Percentiles rank a stretch among this genome's conserved stretches.
Conservation (phyloP, 352 stramenopile genomes). For the Lagenidium giganteum region DNA sequence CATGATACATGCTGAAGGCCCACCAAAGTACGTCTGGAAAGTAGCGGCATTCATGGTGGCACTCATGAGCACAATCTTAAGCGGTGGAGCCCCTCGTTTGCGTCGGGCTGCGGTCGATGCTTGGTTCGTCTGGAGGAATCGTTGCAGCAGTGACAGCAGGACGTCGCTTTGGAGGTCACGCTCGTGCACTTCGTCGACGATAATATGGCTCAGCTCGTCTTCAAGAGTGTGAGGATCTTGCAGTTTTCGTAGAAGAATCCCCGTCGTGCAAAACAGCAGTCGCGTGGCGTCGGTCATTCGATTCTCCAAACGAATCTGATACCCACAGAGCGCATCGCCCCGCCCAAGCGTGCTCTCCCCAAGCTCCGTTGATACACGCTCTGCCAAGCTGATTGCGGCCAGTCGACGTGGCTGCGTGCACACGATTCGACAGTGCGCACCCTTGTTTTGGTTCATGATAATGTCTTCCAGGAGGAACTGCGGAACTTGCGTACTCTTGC, state of each 20-base stretch:
- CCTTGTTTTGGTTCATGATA: conserved; percentile 48
- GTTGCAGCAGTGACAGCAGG: conserved; percentile 87
- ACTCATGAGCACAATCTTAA: conserved; percentile 97
- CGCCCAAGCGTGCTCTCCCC: conserved; percentile 66
- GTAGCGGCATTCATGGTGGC: conserved; percentile 94
- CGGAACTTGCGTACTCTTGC: conserved; percentile 96
- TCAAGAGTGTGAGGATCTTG: conserved; percentile 76
- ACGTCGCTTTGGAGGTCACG: conserved; percentile 91
- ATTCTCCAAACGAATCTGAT: conserved; percentile 93
- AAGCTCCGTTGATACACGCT: conserved; percentile 92
- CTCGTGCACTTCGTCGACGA: conserved; percentile 99
- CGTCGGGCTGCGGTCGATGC: too few relatives aligned
- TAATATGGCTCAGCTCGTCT: conserved; percentile 92
- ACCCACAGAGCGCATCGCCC: conserved; percentile 71
- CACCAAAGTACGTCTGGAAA: conserved; percentile 95
- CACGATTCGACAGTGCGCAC: conserved; percentile 90
- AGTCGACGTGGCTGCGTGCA: conserved; percentile 96
- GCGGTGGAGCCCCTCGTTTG: too few relatives aligned
- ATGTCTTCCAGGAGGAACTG: conserved; percentile 95
- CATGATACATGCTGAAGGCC: conserved; percentile 76
- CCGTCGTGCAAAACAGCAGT: conserved; percentile 95
- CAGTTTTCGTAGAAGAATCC: conserved; percentile 90
- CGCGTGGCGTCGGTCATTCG: conserved; percentile 80
- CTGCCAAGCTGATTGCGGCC: conserved; percentile 93
- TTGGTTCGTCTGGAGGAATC: conserved; percentile 60